Percentiles rank a stretch among this genome's conserved stretches.
phyloP scores from a whole-genome alignment of 169 alveolate genomes.

The Cryptosporidium tyzzeri region DNA sequence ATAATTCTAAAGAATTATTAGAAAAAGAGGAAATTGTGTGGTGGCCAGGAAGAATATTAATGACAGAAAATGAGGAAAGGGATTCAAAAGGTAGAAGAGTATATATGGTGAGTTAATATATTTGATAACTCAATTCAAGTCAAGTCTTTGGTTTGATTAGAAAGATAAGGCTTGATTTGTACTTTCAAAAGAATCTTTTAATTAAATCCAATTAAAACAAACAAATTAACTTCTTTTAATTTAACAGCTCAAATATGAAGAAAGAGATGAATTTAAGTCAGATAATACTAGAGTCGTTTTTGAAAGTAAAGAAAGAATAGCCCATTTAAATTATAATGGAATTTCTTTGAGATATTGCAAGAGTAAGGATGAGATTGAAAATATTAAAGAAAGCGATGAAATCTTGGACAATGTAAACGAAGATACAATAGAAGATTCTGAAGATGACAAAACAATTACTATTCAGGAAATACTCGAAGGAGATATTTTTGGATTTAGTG shows the following conservation, averaged over 20 bases:
- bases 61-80: slow-evolving; percentile 32
- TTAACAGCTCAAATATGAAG: slow-evolving; percentile 37
- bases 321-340: slow-evolving; percentile 32
- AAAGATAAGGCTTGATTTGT: neutral
- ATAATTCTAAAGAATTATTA: neutral
- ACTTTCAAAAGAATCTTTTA: no score
- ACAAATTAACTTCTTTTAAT: neutral
- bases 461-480: slow-evolving; percentile 57
- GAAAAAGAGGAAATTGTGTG: slow-evolving; percentile 47
- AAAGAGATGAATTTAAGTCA: slow-evolving; percentile 50
- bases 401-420: neutral
- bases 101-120: slow-evolving; percentile 28
- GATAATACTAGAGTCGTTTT: slow-evolving; percentile 40
- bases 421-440: neutral
- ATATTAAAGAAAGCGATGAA: neutral
- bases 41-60: slow-evolving; percentile 54
- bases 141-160: neutral
- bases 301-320: slow-evolving; percentile 37
- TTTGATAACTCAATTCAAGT: neutral
- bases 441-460: slow-evolving; percentile 25
- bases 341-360: slow-evolving; percentile 25
- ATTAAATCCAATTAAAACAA: neutral
- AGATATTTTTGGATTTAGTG: slow-evolving; percentile 34
- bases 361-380: slow-evolving; percentile 15
- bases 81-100: slow-evolving; percentile 68